Percentiles rank a stretch among this genome's conserved stretches.
Evolutionary conservation across 768 basidiomycete species (phyloP).

Genomic region (Leccinum arenicola): DNA sequence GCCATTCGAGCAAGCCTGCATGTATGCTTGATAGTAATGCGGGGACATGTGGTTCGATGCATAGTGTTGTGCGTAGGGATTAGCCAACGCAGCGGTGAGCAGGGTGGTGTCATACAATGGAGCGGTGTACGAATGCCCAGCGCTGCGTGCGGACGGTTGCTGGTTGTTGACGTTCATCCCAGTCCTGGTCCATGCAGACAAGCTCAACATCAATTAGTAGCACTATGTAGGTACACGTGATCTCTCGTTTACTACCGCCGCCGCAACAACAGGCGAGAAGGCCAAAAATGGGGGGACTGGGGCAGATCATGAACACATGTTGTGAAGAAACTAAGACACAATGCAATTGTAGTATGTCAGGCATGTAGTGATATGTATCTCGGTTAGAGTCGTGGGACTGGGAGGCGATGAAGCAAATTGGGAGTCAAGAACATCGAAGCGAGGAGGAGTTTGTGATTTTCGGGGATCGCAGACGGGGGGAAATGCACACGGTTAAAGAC

Average conservation of each 20-base stretch:
- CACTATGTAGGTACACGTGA: conserved; percentile 19
- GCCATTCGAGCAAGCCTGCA: conserved; percentile 30
- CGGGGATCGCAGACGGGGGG: conserved; percentile 10
- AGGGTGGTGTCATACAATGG: conserved; percentile 24
- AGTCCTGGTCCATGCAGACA: not conserved
- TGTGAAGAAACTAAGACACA: conserved; percentile 28
- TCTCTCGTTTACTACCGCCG: conserved; percentile 1
- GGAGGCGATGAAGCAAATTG: conserved; percentile 17
- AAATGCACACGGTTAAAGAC: conserved; percentile 24
- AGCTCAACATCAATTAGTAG: not conserved
- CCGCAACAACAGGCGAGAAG: conserved; percentile 3
- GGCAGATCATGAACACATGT: conserved; percentile 21
- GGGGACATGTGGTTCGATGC: conserved; percentile 36
- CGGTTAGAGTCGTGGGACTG: conserved; percentile 18
- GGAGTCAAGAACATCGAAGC: conserved; percentile 30
- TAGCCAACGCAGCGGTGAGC: conserved; percentile 26
- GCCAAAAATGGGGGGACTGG: not conserved
- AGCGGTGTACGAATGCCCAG: conserved; percentile 3
- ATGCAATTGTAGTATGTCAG: conserved; percentile 34
- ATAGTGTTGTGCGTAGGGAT: conserved; percentile 29
- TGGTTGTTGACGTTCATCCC: conserved; percentile 14
- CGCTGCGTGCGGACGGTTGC: conserved; percentile 3
- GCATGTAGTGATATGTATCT: conserved; percentile 27
- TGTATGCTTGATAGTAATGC: conserved; percentile 58
- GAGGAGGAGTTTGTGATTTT: conserved; percentile 24